Evolutionary conservation across 2,329 filamentous ascomycete species (phyloP), one percentile per base, ranked within the genome.

Genomic region (Alternaria triticimaculans): DNA sequence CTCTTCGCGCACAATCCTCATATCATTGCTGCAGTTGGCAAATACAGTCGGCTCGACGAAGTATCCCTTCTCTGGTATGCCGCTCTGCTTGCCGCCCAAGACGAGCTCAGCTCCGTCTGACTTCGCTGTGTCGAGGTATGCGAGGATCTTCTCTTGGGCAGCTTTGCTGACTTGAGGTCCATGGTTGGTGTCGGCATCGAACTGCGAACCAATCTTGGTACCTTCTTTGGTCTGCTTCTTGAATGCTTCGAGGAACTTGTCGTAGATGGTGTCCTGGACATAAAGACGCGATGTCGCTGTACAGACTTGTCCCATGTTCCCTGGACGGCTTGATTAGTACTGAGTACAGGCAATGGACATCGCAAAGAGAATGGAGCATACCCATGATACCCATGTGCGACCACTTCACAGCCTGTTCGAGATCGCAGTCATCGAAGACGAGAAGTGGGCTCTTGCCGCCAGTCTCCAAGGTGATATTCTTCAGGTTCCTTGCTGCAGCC

Each of bases 101-200:
- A 46, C 4, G 44, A 46, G 44, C 44, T 46, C 44, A 3, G 88
- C 2, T 90, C 81, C 26, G 91, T 87, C 0, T 89, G 89, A 1
- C 65, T 48, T 58, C n/a, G 43, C 37, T 15, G n/a, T 43, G 44
- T 51, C 86, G 67, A 25, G 10, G 23, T 26, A 45, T 18, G 37
- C 18, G 4, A 20, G 23, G 6, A 26, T 37, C 23, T 60, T 44
- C 12, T 41, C 7, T n/a, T 54, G 33, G 30, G 26, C 44, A 46
- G 44, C 44, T 46, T 46, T 46, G 20, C 44, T 46, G 44, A 46
- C 7, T 46, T 46, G 44, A 46, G 44, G 44, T 46, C 44, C 44
- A 46, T 46, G 44, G 4, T 46, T 21, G 44, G 44, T 46, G 20
- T 46, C 44, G 12, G 44, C 12, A 23, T 46, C 44, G 44, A 46